Conservation (phyloP, 768 basidiomycete genomes). For the Rhodosporidiobolus sp. region DNA sequence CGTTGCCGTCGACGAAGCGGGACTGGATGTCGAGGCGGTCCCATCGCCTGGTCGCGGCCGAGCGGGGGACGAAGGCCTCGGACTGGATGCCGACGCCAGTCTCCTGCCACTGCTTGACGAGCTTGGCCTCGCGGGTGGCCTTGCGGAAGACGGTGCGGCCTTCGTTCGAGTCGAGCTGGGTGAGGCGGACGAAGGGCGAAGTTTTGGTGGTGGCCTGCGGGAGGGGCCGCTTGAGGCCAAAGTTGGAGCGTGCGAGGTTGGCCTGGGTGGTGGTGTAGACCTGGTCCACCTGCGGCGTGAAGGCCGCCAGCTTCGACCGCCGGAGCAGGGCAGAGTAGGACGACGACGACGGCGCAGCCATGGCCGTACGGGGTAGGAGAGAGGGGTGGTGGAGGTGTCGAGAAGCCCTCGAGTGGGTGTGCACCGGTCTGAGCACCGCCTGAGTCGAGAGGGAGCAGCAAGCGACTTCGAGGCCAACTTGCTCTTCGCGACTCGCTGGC, state of each 20-base stretch:
- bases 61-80: not conserved
- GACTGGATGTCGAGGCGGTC: slow-evolving; percentile 18
- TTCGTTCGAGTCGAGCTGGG: slow-evolving; percentile 30
- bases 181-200: slow-evolving; percentile 36
- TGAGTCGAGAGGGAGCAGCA: no score
- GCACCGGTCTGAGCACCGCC: not conserved
- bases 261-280: slow-evolving; percentile 70
- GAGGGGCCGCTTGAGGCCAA: slow-evolving; percentile 80
- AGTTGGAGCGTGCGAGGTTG: slow-evolving; percentile 72
- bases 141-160: slow-evolving; percentile 36
- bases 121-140: slow-evolving; percentile 28
- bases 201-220: slow-evolving; percentile 54
- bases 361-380: not conserved
- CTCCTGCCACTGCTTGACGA: slow-evolving; percentile 31
- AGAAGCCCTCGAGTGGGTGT: no score
- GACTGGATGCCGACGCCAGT: slow-evolving; percentile 18
- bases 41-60: not conserved
- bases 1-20: slow-evolving; percentile 19
- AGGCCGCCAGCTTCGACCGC: slow-evolving; percentile 76
- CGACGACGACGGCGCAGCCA: slow-evolving; percentile 55
- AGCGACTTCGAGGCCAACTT: no score
- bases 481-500: no score
- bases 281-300: slow-evolving; percentile 71
- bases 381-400: not conserved
- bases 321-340: slow-evolving; percentile 73